phyloP scores from a whole-genome alignment of 352 stramenopile species.

The Globisporangium splendens region DNA sequence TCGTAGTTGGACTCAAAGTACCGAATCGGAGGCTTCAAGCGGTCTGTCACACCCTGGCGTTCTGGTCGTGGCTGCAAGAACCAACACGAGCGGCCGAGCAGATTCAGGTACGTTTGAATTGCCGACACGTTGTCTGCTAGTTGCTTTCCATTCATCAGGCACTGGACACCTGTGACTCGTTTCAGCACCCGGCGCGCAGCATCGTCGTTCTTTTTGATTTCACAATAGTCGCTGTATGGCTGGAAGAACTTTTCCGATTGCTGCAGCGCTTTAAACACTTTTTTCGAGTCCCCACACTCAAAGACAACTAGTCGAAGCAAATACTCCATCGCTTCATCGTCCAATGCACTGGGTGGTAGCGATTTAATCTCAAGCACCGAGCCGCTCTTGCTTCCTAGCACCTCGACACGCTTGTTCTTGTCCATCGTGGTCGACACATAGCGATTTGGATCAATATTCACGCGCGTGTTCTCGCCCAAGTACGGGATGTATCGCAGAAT shows the following conservation, averaged over 20 bases:
- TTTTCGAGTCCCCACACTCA: slow-evolving; percentile 34
- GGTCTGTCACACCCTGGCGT: slow-evolving; percentile 18
- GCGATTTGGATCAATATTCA: slow-evolving; percentile 58
- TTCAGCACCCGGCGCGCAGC: slow-evolving; percentile 15
- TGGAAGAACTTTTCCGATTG: slow-evolving; percentile 23
- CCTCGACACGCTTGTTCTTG: slow-evolving; percentile 38
- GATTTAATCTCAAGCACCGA: slow-evolving; percentile 30
- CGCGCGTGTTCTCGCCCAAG: slow-evolving; percentile 66
- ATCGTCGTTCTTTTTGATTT: slow-evolving; percentile 38
- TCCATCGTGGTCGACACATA: slow-evolving; percentile 62
- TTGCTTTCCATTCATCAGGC: slow-evolving; percentile 12
- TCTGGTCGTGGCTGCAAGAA: slow-evolving; percentile 25
- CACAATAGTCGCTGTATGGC: slow-evolving; percentile 40
- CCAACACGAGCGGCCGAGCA: slow-evolving; percentile 21
- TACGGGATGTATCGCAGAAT: slow-evolving; percentile 88
- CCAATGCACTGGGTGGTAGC: slow-evolving; percentile 26
- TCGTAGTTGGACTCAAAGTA: slow-evolving; percentile 59
- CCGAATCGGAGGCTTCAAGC: slow-evolving; percentile 39
- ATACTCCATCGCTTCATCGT: slow-evolving; percentile 63
- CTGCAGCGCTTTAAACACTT: slow-evolving; percentile 48
- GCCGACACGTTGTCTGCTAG: background rate
- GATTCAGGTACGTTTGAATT: slow-evolving; percentile 10
- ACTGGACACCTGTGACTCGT: slow-evolving; percentile 24
- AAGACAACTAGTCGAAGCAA: slow-evolving; percentile 50
- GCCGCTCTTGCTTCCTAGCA: slow-evolving; percentile 28